Evolutionary conservation across 2,329 filamentous ascomycete species (phyloP).

Genomic region (Plenodomus tracheiphilus): DNA sequence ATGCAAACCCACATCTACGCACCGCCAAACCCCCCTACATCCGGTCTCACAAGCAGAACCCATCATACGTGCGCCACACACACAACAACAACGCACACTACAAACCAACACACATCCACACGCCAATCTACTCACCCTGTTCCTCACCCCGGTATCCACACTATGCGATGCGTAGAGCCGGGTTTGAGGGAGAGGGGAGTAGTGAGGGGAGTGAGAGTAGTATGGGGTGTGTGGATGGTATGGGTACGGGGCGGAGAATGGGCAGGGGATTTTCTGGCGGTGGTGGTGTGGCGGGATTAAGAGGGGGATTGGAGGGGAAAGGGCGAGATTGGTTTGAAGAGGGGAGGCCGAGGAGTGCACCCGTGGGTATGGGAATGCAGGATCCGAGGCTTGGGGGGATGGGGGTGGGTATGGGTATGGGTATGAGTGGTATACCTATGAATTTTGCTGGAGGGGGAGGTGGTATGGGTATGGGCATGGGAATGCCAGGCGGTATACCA

Average conservation of each 20-base stretch:
- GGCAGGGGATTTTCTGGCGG: background rate
- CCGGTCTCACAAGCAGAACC: too few species aligned
- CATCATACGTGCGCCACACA: background rate
- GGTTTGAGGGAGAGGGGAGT: slow-evolving; percentile 2
- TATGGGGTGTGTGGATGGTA: background rate
- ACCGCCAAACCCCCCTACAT: too few species aligned
- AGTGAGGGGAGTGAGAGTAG: slow-evolving; percentile 8
- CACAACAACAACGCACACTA: background rate
- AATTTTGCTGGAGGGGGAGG: background rate
- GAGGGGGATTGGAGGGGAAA: background rate
- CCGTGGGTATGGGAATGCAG: background rate
- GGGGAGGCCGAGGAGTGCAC: background rate
- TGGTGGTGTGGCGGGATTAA: background rate
- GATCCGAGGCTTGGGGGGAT: background rate
- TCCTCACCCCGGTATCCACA: background rate
- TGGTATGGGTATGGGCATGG: slow-evolving; percentile 2
- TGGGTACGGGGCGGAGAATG: background rate
- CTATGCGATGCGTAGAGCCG: background rate
- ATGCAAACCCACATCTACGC: background rate
- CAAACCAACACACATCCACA: background rate
- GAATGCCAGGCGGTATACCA: slow-evolving; percentile 3
- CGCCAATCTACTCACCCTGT: slow-evolving; percentile 4
- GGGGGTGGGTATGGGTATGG: background rate
- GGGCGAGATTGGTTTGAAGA: background rate
- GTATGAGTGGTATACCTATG: background rate